Evolutionary conservation across 352 stramenopile species (phyloP).

Genomic region (Ophiocytium majus): DNA sequence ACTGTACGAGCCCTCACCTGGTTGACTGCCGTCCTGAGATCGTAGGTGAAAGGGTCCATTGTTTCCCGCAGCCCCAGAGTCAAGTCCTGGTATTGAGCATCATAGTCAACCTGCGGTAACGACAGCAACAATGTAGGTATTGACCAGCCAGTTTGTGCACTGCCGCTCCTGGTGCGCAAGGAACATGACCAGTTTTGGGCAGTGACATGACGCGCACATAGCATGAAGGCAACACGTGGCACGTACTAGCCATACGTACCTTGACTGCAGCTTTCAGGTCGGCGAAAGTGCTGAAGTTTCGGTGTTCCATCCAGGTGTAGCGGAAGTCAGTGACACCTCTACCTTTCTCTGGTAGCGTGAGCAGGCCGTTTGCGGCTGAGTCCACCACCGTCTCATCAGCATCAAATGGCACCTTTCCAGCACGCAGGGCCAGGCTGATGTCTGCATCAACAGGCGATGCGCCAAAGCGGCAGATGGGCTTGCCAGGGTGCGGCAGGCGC

Average conservation of each 20-base stretch:
- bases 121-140: too few species aligned
- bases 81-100: slow-evolving; percentile 34
- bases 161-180: too few species aligned
- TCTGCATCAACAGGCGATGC: not conserved
- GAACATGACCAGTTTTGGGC: too few species aligned
- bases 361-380: slow-evolving; percentile 29
- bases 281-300: slow-evolving; percentile 69
- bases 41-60: slow-evolving; percentile 84
- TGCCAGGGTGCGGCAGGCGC: not conserved
- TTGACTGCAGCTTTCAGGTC: slow-evolving; percentile 68
- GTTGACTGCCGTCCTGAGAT: slow-evolving; percentile 78
- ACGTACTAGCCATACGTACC: too few species aligned
- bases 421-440: slow-evolving; percentile 41
- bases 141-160: too few species aligned
- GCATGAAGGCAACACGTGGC: too few species aligned
- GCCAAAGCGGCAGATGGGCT: slow-evolving; percentile 23
- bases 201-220: too few species aligned
- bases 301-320: slow-evolving; percentile 68
- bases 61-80: slow-evolving; percentile 42
- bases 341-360: too few species aligned
- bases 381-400: slow-evolving; percentile 27
- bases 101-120: slow-evolving; percentile 47
- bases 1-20: slow-evolving; percentile 65
- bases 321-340: slow-evolving; percentile 65
- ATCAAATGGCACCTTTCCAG: slow-evolving; percentile 39